Percentiles rank a stretch among this genome's conserved stretches.
Conservation (phyloP, 2,329 filamentous ascomycete species). For the Remersonia thermophila region DNA sequence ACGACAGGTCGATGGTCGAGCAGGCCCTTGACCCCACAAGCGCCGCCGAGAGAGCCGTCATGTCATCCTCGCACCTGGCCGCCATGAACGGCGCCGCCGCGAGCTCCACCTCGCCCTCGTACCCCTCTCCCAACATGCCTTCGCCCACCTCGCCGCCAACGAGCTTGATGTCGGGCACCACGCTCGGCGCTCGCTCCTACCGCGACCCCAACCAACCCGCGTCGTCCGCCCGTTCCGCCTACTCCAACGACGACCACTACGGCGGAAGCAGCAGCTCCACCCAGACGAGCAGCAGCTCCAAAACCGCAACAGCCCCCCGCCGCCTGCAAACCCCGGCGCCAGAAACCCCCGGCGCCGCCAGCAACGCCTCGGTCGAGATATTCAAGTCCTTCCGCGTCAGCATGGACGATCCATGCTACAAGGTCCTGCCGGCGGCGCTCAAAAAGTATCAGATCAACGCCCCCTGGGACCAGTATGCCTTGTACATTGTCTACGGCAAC, state of each 20-base stretch:
- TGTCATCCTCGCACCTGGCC: constrained; percentile 57
- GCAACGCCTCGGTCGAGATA: constrained; percentile 67
- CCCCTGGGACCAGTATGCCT: constrained; percentile 91
- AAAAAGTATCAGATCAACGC: constrained; percentile 98
- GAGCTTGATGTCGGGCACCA: constrained; percentile 32
- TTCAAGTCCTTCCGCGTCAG: constrained; percentile 98
- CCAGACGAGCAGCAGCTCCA: constrained; percentile 22
- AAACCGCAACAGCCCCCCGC: constrained; percentile 35
- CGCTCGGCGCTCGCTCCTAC: constrained; percentile 50
- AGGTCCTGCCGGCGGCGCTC: constrained; percentile 86
- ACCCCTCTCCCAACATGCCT: constrained; percentile 54
- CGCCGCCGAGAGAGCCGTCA: constrained; percentile 53
- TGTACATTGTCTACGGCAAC: constrained; percentile 98
- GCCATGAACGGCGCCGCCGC: constrained; percentile 54
- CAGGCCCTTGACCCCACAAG: constrained; percentile 56
- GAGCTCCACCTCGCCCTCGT: constrained; percentile 40
- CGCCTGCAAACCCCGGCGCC: constrained; percentile 50
- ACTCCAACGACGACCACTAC: constrained; percentile 32
- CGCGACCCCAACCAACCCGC: constrained; percentile 40
- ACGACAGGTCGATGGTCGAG: constrained; percentile 53
- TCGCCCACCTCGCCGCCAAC: constrained; percentile 57
- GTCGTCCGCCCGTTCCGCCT: constrained; percentile 42
- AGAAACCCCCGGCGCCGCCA: constrained; percentile 41
- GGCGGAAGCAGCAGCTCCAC: constrained; percentile 7
- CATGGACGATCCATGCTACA: constrained; percentile 96